Evolutionary conservation across 495 filamentous ascomycete species (phyloP), one percentile per base, ranked within the genome.

Genomic region (Aspergillus nidulans): DNA sequence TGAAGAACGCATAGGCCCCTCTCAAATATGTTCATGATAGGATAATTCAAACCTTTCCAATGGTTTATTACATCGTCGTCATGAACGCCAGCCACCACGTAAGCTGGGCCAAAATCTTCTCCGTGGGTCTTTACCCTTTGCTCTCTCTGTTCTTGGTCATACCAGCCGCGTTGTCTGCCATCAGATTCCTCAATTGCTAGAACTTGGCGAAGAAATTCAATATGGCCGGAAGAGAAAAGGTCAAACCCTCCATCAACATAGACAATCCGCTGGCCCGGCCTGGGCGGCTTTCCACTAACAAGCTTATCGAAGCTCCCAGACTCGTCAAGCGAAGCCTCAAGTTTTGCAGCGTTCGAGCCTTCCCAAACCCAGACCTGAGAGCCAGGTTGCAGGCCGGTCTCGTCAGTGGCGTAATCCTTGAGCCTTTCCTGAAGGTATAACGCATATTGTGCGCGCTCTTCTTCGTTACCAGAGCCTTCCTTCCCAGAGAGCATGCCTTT

Each of bases 21-120:
- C 77, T 99, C 94, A 62, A 91, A 95, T 36, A 97, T 90, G 72
- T 96, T 97, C 94, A 97, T 99, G 67, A 99, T 97, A 1, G 94
- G 94, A 67, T 97, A 97, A 70, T 99, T 99, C 58, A 96, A 75
- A 9, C 95, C 92, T 73, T 97, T 97, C 88, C 89, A 92, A 60
- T 85, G 69, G 69, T 97, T 97, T 66, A 99, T 94, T 39, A 92
- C 91, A 56, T 85, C 81, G 69, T 99, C 94, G 64, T 95, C 87
- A 65, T 99, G 95, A 24, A 99, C 84, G 23, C 94, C 94, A 6
- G 88, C 91, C 57, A 97, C 82, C 43, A 99, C 79, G 66, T 88
- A 99, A 16, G 83, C 85, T 0, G 91, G 89, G 0, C 81, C 78
- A 65, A 92, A 94, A 64, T 95, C 88, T 30, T 75, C 77, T 5